Base-by-base conservation (phyloP, 345 rosid species). In the Bretschneidera sinensis region DNA sequence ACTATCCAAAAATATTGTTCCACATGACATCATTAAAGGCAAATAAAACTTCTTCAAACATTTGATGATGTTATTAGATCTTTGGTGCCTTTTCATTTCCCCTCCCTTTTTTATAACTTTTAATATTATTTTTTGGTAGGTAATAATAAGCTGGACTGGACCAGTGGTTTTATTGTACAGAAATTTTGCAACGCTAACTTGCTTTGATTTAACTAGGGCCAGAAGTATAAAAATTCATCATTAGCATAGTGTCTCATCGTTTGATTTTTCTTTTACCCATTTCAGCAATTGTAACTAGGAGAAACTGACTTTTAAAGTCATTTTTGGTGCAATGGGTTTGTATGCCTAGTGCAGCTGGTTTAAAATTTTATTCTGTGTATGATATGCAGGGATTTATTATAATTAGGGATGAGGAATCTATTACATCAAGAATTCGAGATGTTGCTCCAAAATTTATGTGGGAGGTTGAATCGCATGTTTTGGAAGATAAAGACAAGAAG, bases 361-460 rank as follows among this genome's bases (percentile, higher is more conserved):
- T 0, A 11, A 52, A 64, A 31, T 25, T 64, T 53, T 49, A n/a
- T 24, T 10, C 11, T 22, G 23, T 21, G 16, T 31, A 17, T 47
- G 11, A 49, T 24, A 20, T 68, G 83, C 87, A 90, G 99, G 99
- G 96, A 33, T 86, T 77, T 23, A 59, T 82, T 55, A 77, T 94
- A 59, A 86, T 91, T 65, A 83, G 96, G 71, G 97, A 91, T 51
- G 87, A 86, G 60, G 84, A 91, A 62, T 66, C 76, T 0, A 54
- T 81, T 11, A 67, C 72, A 48, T 75, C 74, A 57, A 85, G 82
- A 80, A 72, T 88, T 67, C 81, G 16, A 65, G 83, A 82, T 39
- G 54, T 91, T 19, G 89, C 87, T 47, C 82, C 95, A 7, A 94
- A 85, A 54, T 85, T 78, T 68, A 62, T 91, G 34, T 91, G 99